Evolutionary conservation across 1,284 basidiomycete genomes (phyloP).

Genomic region (Cystobasidiaceae sp.): DNA sequence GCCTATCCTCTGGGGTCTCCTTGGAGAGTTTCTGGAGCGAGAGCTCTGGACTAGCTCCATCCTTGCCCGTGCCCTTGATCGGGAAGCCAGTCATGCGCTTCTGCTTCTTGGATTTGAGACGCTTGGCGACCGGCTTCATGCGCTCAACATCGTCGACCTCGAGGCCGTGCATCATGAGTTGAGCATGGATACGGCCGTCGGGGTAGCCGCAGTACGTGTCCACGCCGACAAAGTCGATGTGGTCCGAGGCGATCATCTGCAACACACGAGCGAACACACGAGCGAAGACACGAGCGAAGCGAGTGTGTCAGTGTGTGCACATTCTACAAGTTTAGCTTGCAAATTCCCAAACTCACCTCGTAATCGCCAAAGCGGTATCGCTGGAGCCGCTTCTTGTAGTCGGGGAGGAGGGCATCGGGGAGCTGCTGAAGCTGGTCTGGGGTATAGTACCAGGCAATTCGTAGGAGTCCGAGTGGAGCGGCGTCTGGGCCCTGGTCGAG

Average conservation of each 20-base stretch:
- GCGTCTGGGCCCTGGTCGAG: constrained; percentile 6
- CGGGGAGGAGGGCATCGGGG: not conserved
- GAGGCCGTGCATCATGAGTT: constrained; percentile 1
- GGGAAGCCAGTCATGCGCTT: not conserved
- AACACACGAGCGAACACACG: too few relatives aligned
- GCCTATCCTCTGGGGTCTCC: not conserved
- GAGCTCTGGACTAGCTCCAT: not conserved
- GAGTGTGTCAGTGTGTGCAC: too few relatives aligned
- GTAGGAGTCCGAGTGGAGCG: not conserved
- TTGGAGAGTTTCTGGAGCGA: not conserved
- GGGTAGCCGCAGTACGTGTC: constrained; percentile 20
- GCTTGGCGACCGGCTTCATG: constrained; percentile 2
- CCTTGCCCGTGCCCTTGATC: not conserved
- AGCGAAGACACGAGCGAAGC: too few relatives aligned
- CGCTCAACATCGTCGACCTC: constrained; percentile 18
- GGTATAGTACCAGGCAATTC: constrained; percentile 20
- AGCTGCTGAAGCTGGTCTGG: constrained; percentile 1
- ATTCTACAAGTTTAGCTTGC: not conserved
- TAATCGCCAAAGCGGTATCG: constrained; percentile 5
- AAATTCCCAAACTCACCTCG: constrained; percentile 1
- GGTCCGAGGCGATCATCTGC: constrained; percentile 17
- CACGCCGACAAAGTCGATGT: constrained; percentile 25
- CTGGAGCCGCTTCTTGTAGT: not conserved
- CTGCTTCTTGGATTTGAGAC: not conserved
- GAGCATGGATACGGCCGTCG: constrained; percentile 4